Evolutionary conservation across 83 land plant genomes (phyloP).

Genomic region (Larix sibirica): DNA sequence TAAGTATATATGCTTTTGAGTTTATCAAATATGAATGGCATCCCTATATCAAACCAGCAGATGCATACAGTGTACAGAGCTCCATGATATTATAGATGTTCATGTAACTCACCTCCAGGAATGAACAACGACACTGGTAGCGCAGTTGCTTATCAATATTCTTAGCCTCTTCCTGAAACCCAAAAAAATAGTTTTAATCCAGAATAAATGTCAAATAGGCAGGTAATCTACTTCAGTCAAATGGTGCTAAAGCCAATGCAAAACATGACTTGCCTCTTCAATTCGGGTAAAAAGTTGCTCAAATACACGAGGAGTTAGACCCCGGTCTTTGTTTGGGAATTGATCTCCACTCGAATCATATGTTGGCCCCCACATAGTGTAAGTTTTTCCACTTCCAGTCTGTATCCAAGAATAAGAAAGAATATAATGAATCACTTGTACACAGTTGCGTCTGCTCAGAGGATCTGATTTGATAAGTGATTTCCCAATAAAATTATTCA

Average conservation of each 20-base stretch:
- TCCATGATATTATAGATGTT: not conserved
- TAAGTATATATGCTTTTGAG: not conserved
- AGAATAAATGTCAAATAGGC: not conserved
- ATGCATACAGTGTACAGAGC: not conserved
- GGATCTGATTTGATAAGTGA: not conserved
- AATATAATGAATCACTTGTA: not conserved
- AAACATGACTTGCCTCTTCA: conserved; percentile 36
- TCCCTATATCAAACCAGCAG: not conserved
- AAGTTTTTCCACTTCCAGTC: conserved; percentile 99
- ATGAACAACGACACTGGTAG: conserved; percentile 91
- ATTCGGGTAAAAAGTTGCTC: conserved; percentile 90
- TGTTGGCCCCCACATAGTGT: conserved; percentile 93
- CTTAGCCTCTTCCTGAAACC: conserved; percentile 79
- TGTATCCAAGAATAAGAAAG: conserved; percentile 24
- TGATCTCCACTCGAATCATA: conserved; percentile 37
- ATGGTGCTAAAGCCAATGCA: conserved; percentile 21
- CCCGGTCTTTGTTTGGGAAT: conserved; percentile 69
- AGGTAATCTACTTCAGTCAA: not conserved
- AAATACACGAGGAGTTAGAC: conserved; percentile 95
- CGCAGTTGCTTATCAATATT: conserved; percentile 68
- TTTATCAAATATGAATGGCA: conserved; percentile 1
- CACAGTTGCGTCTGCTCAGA: not conserved
- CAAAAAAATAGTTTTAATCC: not conserved
- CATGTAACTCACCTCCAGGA: conserved; percentile 72
- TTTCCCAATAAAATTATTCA: too few relatives aligned